Percentiles rank a stretch among this genome's conserved stretches.
Evolutionary conservation across 1,139 yeast species (phyloP).

Genomic region (Debaryomyces fabryi): DNA sequence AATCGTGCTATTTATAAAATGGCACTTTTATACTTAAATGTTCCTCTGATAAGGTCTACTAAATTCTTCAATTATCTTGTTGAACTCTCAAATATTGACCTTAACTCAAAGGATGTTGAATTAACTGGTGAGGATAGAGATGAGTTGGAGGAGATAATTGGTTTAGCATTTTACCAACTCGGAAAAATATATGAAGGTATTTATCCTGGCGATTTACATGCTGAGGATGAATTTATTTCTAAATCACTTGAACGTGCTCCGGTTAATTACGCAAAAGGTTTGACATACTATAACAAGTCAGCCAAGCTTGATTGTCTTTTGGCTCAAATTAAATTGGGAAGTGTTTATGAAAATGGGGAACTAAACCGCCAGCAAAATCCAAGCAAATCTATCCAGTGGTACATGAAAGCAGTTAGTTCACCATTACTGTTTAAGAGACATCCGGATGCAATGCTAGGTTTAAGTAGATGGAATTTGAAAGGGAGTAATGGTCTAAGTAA

Average conservation of each 20-base stretch:
- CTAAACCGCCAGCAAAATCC: conserved; percentile 68
- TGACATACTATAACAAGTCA: conserved; percentile 71
- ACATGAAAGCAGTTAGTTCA: conserved; percentile 72
- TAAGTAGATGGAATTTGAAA: conserved; percentile 89
- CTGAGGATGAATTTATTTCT: conserved; percentile 40
- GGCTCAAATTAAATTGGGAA: conserved; percentile 85
- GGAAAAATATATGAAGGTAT: conserved; percentile 75
- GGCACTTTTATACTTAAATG: conserved; percentile 42
- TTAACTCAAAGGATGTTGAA: conserved; percentile 36
- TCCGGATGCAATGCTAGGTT: conserved; percentile 85
- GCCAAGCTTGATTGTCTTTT: conserved; percentile 77
- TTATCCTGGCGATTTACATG: conserved; percentile 47
- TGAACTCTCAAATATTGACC: conserved; percentile 41
- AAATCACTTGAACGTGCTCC: conserved; percentile 43
- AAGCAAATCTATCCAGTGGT: conserved; percentile 85
- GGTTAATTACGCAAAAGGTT: conserved; percentile 60
- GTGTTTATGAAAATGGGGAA: conserved; percentile 85
- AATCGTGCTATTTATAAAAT: conserved; percentile 48
- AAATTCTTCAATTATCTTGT: conserved; percentile 41
- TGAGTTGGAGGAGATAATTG: conserved; percentile 47
- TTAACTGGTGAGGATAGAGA: conserved; percentile 44
- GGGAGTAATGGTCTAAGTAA: conserved; percentile 66
- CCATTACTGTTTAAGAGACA: conserved; percentile 60
- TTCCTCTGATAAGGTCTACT: conserved; percentile 37
- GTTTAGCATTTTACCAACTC: conserved; percentile 52